Evolutionary conservation across 2,329 filamentous ascomycete species (phyloP).

Genomic region (Lachnellula willkommii): DNA sequence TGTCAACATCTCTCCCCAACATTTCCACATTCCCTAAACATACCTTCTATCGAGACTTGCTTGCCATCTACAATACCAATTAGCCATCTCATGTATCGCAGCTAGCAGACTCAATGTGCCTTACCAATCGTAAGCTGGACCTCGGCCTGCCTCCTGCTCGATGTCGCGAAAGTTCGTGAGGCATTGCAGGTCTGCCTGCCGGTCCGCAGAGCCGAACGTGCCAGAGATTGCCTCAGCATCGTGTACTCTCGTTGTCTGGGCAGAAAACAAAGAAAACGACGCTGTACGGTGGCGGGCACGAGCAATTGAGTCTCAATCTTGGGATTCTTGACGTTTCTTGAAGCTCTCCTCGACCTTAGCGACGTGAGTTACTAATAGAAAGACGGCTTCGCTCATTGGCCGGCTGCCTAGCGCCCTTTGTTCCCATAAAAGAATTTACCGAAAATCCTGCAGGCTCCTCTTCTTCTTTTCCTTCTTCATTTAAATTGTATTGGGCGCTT

Average conservation of each 20-base stretch:
- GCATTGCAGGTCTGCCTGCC: constrained; percentile 53
- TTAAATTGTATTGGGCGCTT: constrained; percentile 58
- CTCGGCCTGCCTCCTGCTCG: constrained; percentile 73
- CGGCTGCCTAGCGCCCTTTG: no score
- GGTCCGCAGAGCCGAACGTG: constrained; percentile 63
- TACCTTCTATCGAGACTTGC: constrained; percentile 97
- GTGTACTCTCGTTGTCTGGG: constrained; percentile 53
- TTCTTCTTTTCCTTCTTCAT: constrained; percentile 37
- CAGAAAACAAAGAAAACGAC: constrained; percentile 34
- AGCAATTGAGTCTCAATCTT: constrained; percentile 18
- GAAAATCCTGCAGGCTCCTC: constrained; percentile 11
- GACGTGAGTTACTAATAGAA: constrained; percentile 20
- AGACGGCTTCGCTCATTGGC: no score
- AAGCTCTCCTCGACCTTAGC: constrained; percentile 9
- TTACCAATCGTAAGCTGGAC: constrained; percentile 94
- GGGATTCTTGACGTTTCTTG: constrained; percentile 13
- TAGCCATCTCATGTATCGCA: constrained; percentile 26
- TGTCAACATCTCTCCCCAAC: constrained; percentile 33
- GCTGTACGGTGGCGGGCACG: constrained; percentile 16
- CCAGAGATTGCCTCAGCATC: constrained; percentile 64
- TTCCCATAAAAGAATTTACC: no score
- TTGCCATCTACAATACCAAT: constrained; percentile 69
- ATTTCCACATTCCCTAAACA: constrained; percentile 10
- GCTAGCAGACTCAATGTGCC: constrained; percentile 34
- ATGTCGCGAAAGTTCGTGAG: constrained; percentile 77